Percentiles rank a stretch among this genome's conserved stretches.
phyloP scores from a whole-genome alignment of 164 flowering plant species.

The Umbellularia californica region DNA sequence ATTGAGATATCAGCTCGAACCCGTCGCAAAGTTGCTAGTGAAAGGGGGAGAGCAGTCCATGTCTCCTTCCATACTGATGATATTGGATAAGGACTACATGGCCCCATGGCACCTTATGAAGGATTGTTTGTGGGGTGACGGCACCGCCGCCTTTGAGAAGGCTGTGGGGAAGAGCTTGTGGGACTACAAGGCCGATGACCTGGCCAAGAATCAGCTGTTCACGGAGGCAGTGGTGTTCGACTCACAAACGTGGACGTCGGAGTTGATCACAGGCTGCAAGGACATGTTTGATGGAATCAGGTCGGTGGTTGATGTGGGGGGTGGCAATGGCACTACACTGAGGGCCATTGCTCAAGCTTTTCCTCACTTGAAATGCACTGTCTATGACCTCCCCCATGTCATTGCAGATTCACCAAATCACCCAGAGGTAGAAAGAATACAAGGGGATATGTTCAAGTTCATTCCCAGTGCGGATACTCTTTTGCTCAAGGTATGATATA shows the following conservation, averaged over 20 bases:
- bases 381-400: slow-evolving; percentile 25
- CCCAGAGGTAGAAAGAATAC: slow-evolving; percentile 9
- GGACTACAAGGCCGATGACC: slow-evolving; percentile 21
- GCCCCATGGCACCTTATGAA: slow-evolving; percentile 19
- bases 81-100: slow-evolving; percentile 16
- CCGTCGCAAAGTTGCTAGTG: background rate
- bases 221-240: slow-evolving; percentile 32
- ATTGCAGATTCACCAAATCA: slow-evolving; percentile 14
- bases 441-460: slow-evolving; percentile 21
- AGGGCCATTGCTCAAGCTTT: slow-evolving; percentile 23
- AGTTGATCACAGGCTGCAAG: slow-evolving; percentile 12
- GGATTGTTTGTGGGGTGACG: slow-evolving; percentile 1
- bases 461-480: slow-evolving; percentile 20
- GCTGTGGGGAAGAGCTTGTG: slow-evolving; percentile 26
- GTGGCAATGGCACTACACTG: slow-evolving; percentile 24
- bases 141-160: slow-evolving; percentile 20
- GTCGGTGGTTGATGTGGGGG: slow-evolving; percentile 27
- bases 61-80: background rate
- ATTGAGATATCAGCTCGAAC: background rate
- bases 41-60: background rate
- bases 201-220: slow-evolving; percentile 18
- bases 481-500: slow-evolving; percentile 13
- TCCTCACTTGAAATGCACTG: slow-evolving; percentile 21
- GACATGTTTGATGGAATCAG: slow-evolving; percentile 9
- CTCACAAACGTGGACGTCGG: slow-evolving; percentile 11